Percentiles rank a stretch among this genome's conserved stretches.
These are phyloP conservation scores for Piedraia hortae DNA, from an alignment of 2,329 filamentous ascomycete species.

Conservation along the genomic window DNA sequence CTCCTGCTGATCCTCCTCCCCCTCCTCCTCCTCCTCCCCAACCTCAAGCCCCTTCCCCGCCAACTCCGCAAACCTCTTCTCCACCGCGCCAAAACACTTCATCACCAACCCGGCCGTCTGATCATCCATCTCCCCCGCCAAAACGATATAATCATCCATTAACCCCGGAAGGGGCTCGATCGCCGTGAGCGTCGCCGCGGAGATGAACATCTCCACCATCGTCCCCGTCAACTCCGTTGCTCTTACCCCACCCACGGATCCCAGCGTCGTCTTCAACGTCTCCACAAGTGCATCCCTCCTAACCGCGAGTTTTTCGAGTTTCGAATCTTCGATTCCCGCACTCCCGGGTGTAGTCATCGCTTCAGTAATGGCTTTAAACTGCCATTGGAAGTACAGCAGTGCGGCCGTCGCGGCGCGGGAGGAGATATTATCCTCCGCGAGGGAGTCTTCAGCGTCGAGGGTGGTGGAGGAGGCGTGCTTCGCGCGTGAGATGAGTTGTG, in stretches of 20 bases:
- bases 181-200: conserved; percentile 39
- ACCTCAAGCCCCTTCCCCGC: conserved; percentile 14
- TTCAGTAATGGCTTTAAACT: conserved; percentile 14
- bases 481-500: conserved; percentile 47
- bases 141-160: conserved; percentile 21
- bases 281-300: conserved; percentile 25
- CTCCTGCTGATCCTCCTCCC: conserved; percentile 32
- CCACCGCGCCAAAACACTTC: conserved; percentile 48
- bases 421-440: conserved; percentile 53
- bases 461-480: conserved; percentile 35
- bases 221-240: conserved; percentile 41
- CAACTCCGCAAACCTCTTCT: conserved; percentile 52
- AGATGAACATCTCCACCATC: conserved; percentile 55
- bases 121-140: conserved; percentile 33
- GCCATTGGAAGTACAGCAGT: conserved; percentile 88
- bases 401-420: conserved; percentile 47
- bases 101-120: conserved; percentile 38
- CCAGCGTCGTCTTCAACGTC: conserved; percentile 23
- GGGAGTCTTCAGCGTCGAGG: conserved; percentile 33
- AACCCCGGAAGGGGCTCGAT: conserved; percentile 12
- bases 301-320: conserved; percentile 28
- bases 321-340: conserved; percentile 28
- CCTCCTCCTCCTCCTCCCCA: conserved; percentile 18
- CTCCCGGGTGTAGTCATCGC: conserved; percentile 20
- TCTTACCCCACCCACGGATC: conserved; percentile 17